A percentile compares a stretch with the other conserved stretches of the same genome.
Conservation (phyloP, 2,329 filamentous ascomycete species). For the Colletotrichum paranaense region DNA sequence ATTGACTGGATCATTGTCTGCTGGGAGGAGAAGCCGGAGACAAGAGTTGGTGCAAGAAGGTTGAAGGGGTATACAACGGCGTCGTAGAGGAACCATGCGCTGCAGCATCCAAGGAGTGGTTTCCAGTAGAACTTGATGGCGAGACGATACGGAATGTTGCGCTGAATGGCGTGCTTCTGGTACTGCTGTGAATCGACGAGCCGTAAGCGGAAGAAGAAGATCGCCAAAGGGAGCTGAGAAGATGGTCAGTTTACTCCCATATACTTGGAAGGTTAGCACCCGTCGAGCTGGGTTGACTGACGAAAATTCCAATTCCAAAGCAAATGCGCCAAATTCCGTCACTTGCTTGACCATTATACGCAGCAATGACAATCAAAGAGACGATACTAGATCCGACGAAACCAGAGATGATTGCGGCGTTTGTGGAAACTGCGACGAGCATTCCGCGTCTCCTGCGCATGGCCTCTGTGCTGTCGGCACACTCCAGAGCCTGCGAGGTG, state of each 20-base stretch:
- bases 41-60: conserved; percentile 37
- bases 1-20: conserved; percentile 38
- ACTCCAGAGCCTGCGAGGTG: conserved; percentile 42
- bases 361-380: conserved; percentile 56
- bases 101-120: conserved; percentile 61
- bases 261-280: too few species aligned
- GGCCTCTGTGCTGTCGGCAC: conserved; percentile 41
- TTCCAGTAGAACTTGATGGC: conserved; percentile 52
- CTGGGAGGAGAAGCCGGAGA: conserved; percentile 37
- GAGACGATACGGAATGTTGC: conserved; percentile 37
- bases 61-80: conserved; percentile 40
- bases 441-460: conserved; percentile 44
- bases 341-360: conserved; percentile 45
- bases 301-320: conserved; percentile 54
- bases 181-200: conserved; percentile 60
- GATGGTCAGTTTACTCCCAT: too few species aligned
- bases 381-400: conserved; percentile 55
- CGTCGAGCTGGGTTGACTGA: conserved; percentile 35
- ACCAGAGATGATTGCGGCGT: conserved; percentile 48
- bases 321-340: conserved; percentile 57
- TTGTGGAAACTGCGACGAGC: conserved; percentile 53
- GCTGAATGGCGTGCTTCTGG: conserved; percentile 41
- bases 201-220: conserved; percentile 66
- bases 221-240: conserved; percentile 51
- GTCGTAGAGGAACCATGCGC: conserved; percentile 46